Base-by-base conservation (phyloP, 768 basidiomycete species). In the Suillus discolor region DNA sequence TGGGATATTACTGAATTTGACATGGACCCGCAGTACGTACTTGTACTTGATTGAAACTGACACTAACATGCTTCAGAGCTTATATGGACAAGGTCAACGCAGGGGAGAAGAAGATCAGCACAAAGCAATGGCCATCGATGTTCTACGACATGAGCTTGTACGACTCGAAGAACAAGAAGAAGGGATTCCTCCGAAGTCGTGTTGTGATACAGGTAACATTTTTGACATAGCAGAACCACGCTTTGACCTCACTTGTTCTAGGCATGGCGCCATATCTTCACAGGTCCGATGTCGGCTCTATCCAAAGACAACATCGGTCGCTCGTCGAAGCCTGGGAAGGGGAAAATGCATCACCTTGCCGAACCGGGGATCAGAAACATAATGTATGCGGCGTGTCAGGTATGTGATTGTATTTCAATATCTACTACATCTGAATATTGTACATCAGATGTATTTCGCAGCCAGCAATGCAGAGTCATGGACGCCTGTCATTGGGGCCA, bases 201-300 rank as follows among this genome's bases (percentile, higher is more conserved):
- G 44, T 44, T 12, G 9, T 62, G 16, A 25, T 62, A 12, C 49
- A 39, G 47, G 62, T 62, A 34, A 4, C 7, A 4, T 49, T 49
- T 49, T 49, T 49, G 47, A 49, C 4, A n/a, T 51, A 34, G 6
- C 47, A 49, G 23, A 11, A 18, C 6, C 6, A 4, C 23, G 11
- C 12, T 49, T 49, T 49, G 20, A 51, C 36, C 34, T 18, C 47
- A 2, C 12, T 51, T 20, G 18, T 51, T 15, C 38, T 62, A 62
- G 62, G 41, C 62, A 25, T 62, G 47, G 47, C 34, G n/a, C 41
- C 62, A 62, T 51, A 62, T 62, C 2, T 62, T 62, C 25, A 62
- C 49, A 49, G 34, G 34, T 34, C 34, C 34, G 3, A 34, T 34
- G 34, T 34, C 34, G 62, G 47, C 62, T 51, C 53, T 53, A 31